Evolutionary conservation across 305 asterid species (phyloP).

Genomic region (Solanum chacoense): DNA sequence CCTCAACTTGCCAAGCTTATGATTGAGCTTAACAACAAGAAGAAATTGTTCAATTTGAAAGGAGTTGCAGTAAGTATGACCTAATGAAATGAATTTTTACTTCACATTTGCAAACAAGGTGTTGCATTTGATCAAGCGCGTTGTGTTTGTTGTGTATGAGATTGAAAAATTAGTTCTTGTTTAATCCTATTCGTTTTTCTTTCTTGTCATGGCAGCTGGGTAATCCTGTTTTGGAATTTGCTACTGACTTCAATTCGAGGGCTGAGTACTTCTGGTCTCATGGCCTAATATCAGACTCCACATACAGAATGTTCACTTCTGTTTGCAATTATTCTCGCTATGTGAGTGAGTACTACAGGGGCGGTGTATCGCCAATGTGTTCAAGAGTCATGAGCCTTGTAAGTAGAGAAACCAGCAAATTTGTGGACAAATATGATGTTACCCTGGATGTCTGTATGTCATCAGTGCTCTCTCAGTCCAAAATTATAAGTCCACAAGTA

Average conservation of each 20-base stretch:
- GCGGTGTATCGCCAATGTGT: slow-evolving; percentile 30
- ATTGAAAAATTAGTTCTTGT: neutral
- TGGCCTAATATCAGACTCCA: slow-evolving; percentile 52
- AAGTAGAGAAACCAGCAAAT: slow-evolving; percentile 43
- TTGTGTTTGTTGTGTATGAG: neutral
- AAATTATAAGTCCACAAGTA: slow-evolving; percentile 37
- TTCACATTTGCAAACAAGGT: neutral
- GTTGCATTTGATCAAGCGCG: neutral
- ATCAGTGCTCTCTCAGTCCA: slow-evolving; percentile 32
- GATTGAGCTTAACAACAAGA: slow-evolving; percentile 21
- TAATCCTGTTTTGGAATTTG: neutral
- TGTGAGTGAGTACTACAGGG: slow-evolving; percentile 42
- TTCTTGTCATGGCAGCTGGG: neutral
- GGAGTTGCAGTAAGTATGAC: slow-evolving; percentile 54
- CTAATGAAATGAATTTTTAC: neutral
- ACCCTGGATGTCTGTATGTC: slow-evolving; percentile 41
- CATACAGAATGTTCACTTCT: slow-evolving; percentile 41
- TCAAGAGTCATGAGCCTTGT: slow-evolving; percentile 42
- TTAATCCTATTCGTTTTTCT: neutral
- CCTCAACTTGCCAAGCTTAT: slow-evolving; percentile 65
- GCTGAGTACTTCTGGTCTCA: slow-evolving; percentile 39
- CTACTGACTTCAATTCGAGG: slow-evolving; percentile 1
- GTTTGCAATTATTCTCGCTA: slow-evolving; percentile 45
- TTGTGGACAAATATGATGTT: slow-evolving; percentile 54
- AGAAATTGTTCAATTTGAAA: slow-evolving; percentile 38